phyloP scores from a whole-genome alignment of 164 flowering plant genomes.

The Vitis labrusca region DNA sequence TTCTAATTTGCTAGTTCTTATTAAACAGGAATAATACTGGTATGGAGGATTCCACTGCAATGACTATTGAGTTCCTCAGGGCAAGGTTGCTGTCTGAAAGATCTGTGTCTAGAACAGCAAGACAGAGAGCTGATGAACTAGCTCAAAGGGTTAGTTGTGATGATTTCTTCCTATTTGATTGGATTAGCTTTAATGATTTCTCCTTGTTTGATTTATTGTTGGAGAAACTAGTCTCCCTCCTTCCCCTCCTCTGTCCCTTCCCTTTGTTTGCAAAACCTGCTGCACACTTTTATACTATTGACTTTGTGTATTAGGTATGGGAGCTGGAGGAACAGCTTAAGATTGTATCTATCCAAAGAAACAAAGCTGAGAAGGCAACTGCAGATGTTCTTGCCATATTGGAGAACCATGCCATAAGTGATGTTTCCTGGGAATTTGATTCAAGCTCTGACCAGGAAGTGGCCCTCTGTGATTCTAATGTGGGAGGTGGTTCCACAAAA shows the following conservation, averaged over 20 bases:
- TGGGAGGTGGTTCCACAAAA: constrained; percentile 22
- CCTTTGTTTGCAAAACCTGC: neutral
- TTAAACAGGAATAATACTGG: constrained; percentile 27
- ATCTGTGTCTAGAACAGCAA: constrained; percentile 75
- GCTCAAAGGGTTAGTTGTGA: constrained; percentile 58
- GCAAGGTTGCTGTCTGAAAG: constrained; percentile 85
- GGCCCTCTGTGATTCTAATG: constrained; percentile 28
- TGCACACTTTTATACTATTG: constrained; percentile 1
- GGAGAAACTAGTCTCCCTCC: neutral
- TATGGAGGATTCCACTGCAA: constrained; percentile 59
- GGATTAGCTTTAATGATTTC: constrained; percentile 44
- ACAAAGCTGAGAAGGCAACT: constrained; percentile 81
- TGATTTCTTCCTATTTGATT: neutral
- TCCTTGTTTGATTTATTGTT: neutral
- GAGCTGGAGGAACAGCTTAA: constrained; percentile 85
- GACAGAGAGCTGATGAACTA: constrained; percentile 81
- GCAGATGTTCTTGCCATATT: constrained; percentile 73
- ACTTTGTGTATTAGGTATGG: constrained; percentile 41
- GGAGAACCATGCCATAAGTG: constrained; percentile 58
- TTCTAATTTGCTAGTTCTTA: neutral
- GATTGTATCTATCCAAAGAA: constrained; percentile 64
- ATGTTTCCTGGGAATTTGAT: constrained; percentile 55
- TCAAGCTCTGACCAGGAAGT: constrained; percentile 62
- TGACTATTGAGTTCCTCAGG: constrained; percentile 88
- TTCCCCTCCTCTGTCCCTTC: neutral